Base-by-base conservation (phyloP, 1,284 basidiomycete species). In the Amanita bisporigera region DNA sequence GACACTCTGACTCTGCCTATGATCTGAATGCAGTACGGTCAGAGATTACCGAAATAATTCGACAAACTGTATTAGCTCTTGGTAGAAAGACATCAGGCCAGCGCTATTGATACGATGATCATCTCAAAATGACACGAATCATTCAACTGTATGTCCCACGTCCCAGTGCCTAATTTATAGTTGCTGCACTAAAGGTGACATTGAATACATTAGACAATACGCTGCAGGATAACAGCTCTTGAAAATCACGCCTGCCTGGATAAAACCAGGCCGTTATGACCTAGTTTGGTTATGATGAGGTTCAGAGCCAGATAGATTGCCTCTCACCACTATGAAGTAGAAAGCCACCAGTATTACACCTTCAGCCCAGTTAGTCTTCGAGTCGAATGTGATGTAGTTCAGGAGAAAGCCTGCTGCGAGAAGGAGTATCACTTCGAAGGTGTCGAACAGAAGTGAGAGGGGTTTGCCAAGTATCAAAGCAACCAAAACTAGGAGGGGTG, bases 301-400 rank as follows among this genome's bases (percentile, higher is more conserved):
- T 40, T 6, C 7, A 49, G 33, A 11, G 26, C 6, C 26, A 12
- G n/a, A 47, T 31, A 19, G 26, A 49, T 54, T 55, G 45, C 26
- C 33, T 74, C 81, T 71, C 65, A 83, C 82, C 68, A 83, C 81
- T 78, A 83, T 83, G 50, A 77, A 54, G 66, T 91, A 90, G 76
- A 90, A 89, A 2, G 84, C 72, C 38, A 90, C 79, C 84, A 91
- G 84, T 52, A 87, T 84, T 57, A 83, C 76, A 2, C 89, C 88
- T 79, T 89, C 86, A 3, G 84, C 85, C 87, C 88, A 90, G 72
- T 90, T 90, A 1, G 89, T 90, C 78, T 90, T 89, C 11, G 87
- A 81, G 73, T 91, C 89, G 0, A 86, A 85, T 2, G 89, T 90
- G 55, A 90, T 86, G 72, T 89, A 89, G 77, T 90, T 91, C 54